Percentiles rank a stretch among this genome's conserved stretches.
phyloP scores from a whole-genome alignment of 192 early-diverging fungal genomes.

The Coemansia sp. region DNA sequence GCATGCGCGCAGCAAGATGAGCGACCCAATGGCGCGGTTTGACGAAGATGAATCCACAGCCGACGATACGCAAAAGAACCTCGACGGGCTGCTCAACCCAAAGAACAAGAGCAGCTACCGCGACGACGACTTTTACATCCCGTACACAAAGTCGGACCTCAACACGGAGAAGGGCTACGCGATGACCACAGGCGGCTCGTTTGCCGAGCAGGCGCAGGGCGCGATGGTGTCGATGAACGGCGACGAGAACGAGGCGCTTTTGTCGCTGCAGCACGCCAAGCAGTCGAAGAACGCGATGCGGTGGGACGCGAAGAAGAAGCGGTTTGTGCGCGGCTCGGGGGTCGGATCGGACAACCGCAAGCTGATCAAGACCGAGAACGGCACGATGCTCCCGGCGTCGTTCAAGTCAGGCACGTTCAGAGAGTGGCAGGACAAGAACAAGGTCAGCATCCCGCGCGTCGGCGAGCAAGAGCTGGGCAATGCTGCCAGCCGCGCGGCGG shows the following conservation, averaged over 20 bases:
- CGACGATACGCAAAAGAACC: background rate
- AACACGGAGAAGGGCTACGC: constrained; percentile 86
- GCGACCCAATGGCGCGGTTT: constrained; percentile 41
- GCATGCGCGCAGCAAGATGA: constrained; percentile 28
- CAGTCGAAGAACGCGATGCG: constrained; percentile 57
- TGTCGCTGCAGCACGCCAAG: constrained; percentile 58
- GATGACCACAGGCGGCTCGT: constrained; percentile 66
- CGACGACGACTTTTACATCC: constrained; percentile 88
- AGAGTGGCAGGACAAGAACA: constrained; percentile 90
- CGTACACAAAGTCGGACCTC: constrained; percentile 77
- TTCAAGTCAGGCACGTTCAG: constrained; percentile 86
- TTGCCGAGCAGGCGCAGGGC: constrained; percentile 76
- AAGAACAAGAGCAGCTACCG: constrained; percentile 39
- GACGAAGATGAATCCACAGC: constrained; percentile 33
- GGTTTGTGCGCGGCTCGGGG: constrained; percentile 77
- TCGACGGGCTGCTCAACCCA: constrained; percentile 26
- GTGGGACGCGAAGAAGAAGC: constrained; percentile 95
- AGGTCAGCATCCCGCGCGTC: constrained; percentile 71
- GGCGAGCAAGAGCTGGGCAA: constrained; percentile 81
- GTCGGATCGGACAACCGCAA: constrained; percentile 96
- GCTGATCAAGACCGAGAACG: constrained; percentile 87
- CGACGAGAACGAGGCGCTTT: constrained; percentile 73
- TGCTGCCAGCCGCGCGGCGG: constrained; percentile 34
- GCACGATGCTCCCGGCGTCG: constrained; percentile 82
- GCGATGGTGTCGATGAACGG: constrained; percentile 75